Conservation (phyloP, 208 protist species). For the Leishmania tarentolae region DNA sequence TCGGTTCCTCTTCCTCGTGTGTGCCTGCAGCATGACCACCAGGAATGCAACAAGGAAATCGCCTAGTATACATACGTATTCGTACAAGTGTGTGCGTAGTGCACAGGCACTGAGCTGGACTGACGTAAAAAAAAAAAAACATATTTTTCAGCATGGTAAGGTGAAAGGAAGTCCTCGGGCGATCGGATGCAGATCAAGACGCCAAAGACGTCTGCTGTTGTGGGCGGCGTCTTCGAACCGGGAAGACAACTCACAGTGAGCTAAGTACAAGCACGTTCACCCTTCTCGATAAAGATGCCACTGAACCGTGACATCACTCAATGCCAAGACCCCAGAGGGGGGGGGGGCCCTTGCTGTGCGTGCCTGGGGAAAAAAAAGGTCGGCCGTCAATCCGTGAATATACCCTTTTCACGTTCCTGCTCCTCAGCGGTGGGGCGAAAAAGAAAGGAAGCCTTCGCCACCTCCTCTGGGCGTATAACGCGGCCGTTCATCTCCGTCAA, state of each 20-base stretch:
- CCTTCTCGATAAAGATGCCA: neutral
- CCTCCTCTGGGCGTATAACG: conserved; percentile 29
- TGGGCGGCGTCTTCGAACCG: neutral
- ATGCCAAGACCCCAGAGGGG: neutral
- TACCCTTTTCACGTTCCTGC: neutral
- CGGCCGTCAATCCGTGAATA: neutral
- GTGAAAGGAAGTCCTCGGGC: neutral
- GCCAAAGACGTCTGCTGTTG: neutral
- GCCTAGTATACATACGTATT: neutral
- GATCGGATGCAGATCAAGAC: neutral
- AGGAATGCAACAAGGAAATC: neutral
- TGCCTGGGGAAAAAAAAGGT: neutral
- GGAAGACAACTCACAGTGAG: neutral
- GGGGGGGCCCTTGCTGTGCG: neutral
- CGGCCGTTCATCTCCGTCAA: conserved; percentile 44
- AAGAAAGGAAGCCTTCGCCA: conserved; percentile 49
- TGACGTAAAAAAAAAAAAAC: neutral
- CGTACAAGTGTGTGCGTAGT: neutral
- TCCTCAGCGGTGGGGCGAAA: conserved; percentile 12
- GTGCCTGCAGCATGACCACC: neutral
- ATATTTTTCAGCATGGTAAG: neutral
- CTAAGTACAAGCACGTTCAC: too few relatives aligned
- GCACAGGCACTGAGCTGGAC: neutral
- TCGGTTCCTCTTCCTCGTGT: neutral
- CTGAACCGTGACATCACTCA: neutral